Evolutionary conservation across 371 early-diverging fungal genomes (phyloP), one percentile per base, ranked within the genome.

Genomic region (Enterospora canceri): DNA sequence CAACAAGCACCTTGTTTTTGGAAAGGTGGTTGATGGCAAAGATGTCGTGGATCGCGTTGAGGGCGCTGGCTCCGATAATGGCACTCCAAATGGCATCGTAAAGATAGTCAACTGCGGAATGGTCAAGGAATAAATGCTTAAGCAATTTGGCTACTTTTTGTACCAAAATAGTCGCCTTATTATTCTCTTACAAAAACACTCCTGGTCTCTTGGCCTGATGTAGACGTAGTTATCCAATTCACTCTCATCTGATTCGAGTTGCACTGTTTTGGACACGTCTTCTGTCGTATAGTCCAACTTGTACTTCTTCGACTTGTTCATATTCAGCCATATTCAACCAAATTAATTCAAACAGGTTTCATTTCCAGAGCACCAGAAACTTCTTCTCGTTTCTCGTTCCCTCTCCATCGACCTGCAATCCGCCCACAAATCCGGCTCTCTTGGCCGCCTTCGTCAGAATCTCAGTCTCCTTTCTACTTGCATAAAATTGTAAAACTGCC

Each of bases 401-500:
- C 79, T 94, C 91, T 47, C 92, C 94, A 73, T 97, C 97, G 12
- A 94, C 86, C 1, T 94, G 87, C 4, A 96, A 76, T 67, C 96
- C 95, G 56, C 96, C 97, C 57, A 87, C 86, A 75, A 97, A 93
- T 63, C 97, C 94, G 76, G 88, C 87, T 62, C 85, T 83, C 73
- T 87, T 85, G 1, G 95, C 91, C 4, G 84, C 83, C 51, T 86
- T 84, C 75, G 88, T 87, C 60, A 96, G 88, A 78, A 94, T 78
- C 66, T 94, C 88, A 58, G 92, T 84, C 79, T 97, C 94, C 67
- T 87, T 84, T 60, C 91, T 89, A 78, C 88, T 89, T 0, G 94
- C 92, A 80, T 96, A 97, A 74, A 96, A 94, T 83, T 97, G 98
- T 79, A 97, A 91, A 15, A 95, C 87, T 26, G 92, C 92, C 40